phyloP scores from a whole-genome alignment of 75 land plant species.

The Picea glauca region DNA sequence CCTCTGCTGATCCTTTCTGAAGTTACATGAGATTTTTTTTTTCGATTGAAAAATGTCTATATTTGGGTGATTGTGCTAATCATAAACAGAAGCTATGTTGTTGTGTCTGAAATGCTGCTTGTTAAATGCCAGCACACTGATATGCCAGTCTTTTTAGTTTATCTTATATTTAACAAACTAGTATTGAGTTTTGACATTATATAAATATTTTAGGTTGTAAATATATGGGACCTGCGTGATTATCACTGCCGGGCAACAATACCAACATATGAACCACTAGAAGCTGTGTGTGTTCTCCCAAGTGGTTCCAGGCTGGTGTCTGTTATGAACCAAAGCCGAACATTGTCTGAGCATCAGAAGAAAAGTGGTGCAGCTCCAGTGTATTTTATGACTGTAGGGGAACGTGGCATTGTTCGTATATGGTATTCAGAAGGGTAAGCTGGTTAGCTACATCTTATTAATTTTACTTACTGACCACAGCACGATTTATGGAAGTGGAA shows the following conservation, averaged over 20 bases:
- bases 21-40: neutral
- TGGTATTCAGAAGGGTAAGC: conserved; percentile 84
- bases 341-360: conserved; percentile 14
- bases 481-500: neutral
- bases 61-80: neutral
- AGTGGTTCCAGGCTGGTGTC: conserved; percentile 32
- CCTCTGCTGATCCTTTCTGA: neutral
- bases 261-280: conserved; percentile 80
- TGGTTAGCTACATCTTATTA: conserved; percentile 1
- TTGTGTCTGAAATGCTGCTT: neutral
- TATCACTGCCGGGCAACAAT: conserved; percentile 60
- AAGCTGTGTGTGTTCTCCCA: conserved; percentile 62
- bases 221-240: conserved; percentile 76
- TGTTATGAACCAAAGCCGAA: conserved; percentile 12
- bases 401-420: conserved; percentile 73
- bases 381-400: conserved; percentile 85
- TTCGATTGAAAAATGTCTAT: neutral
- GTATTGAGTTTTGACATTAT: neutral
- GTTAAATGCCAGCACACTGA: neutral
- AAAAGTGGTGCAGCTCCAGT: conserved; percentile 33
- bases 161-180: too few relatives aligned
- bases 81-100: too few relatives aligned
- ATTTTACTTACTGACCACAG: neutral
- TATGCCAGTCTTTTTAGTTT: neutral
- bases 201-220: conserved; percentile 64